Evolutionary conservation across 2,329 filamentous ascomycete genomes (phyloP), one percentile per base, ranked within the genome.

Genomic region (Fusarium clavum): DNA sequence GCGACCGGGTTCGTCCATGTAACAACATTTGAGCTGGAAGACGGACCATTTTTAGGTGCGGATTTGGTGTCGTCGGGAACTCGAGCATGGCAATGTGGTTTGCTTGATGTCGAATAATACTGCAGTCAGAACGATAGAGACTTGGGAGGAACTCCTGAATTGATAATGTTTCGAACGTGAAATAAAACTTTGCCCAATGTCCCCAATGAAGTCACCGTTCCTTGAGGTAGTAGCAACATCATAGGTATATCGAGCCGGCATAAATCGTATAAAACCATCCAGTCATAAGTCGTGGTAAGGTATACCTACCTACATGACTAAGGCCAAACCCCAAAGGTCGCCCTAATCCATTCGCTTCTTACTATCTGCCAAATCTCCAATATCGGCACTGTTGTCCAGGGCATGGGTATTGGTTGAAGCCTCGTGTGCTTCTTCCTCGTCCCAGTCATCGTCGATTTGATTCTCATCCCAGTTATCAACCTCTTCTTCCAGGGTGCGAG

Each of bases 391-490:
- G 25, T 73, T 73, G 51, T 67, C 73, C 30, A 64, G 67, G 27
- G 46, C 45, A 20, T 69, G 57, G 8, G 60, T 62, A 16, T 63
- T 65, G n/a, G 64, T 29, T 10, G 66, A 45, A 34, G 67, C 45
- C 40, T 72, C 70, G 2, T 76, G 76, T 20, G 75, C 77, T 25
- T 85, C 84, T 10, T 84, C 85, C n/a, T 87, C 85, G 29, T 86
- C 86, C 87, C 86, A 88, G 13, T 85, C 81, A 70, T 85, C 81
- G 69, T 89, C 87, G 20, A 83, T 80, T 4, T 84, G 87, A 67
- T 97, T 96, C 82, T 97, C 94, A 76, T 97, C 94, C 94, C 94
- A 97, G 72, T 95, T 94, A 77, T 97, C 94, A 10, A 97, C 87
- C 81, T 97, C 93, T 63, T 95, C 88, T 73, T 97, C 94, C 22